Evolutionary conservation across 805 yeast genomes (phyloP).

Genomic region (Crinitomyces ghanaensis): DNA sequence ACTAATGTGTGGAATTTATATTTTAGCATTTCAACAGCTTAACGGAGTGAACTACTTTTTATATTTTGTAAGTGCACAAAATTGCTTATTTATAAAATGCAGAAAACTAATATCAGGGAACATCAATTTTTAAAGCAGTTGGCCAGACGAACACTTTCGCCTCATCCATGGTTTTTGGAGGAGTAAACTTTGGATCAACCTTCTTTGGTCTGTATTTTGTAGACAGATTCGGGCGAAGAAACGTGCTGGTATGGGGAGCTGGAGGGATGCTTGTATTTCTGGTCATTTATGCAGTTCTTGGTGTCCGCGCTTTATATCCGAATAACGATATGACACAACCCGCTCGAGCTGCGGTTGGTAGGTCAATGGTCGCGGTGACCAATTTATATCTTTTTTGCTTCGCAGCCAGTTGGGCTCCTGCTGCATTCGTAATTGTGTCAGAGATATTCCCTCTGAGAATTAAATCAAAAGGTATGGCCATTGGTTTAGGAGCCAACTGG

Average conservation of each 20-base stretch:
- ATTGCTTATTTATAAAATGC: too few relatives aligned
- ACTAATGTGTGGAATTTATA: slow-evolving; percentile 31
- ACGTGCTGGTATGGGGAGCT: slow-evolving; percentile 35
- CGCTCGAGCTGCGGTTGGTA: slow-evolving; percentile 32
- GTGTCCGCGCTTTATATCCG: slow-evolving; percentile 32
- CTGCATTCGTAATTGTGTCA: slow-evolving; percentile 60
- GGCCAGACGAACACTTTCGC: slow-evolving; percentile 41
- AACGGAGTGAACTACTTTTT: slow-evolving; percentile 59
- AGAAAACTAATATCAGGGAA: too few relatives aligned
- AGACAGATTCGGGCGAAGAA: slow-evolving; percentile 42
- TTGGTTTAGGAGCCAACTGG: slow-evolving; percentile 35
- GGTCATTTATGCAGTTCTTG: slow-evolving; percentile 38
- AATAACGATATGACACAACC: slow-evolving; percentile 20
- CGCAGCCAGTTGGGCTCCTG: slow-evolving; percentile 50
- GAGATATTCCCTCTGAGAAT: slow-evolving; percentile 49
- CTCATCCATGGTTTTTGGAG: slow-evolving; percentile 43
- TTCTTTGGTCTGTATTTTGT: slow-evolving; percentile 37
- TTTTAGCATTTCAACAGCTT: slow-evolving; percentile 47
- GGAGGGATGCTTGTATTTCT: slow-evolving; percentile 40
- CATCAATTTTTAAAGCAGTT: slow-evolving; percentile 35
- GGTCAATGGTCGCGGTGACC: slow-evolving; percentile 42
- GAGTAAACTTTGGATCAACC: slow-evolving; percentile 43
- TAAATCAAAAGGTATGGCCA: slow-evolving; percentile 56
- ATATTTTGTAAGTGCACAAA: too few relatives aligned
- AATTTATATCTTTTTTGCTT: slow-evolving; percentile 40